phyloP scores from a whole-genome alignment of 352 stramenopile genomes.

The Phytophthora pseudosyringae region DNA sequence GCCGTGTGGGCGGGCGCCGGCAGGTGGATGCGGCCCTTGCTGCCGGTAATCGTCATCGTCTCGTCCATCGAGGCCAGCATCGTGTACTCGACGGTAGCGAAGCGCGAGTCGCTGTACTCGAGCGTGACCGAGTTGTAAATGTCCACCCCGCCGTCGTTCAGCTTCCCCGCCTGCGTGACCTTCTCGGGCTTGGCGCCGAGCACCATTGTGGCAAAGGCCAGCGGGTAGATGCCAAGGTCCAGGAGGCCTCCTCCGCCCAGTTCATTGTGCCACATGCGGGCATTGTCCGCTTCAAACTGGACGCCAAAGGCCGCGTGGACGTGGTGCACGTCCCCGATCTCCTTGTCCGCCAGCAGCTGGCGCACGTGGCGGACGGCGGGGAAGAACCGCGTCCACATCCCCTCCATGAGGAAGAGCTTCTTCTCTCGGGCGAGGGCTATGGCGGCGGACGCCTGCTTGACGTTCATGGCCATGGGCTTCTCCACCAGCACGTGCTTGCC shows the following conservation, averaged over 20 bases:
- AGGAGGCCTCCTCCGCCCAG: conserved; percentile 79
- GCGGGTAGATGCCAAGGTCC: conserved; percentile 81
- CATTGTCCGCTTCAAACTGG: conserved; percentile 48
- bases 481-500: conserved; percentile 94
- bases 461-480: conserved; percentile 93
- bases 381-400: conserved; percentile 90
- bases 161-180: conserved; percentile 37
- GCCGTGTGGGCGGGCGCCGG: conserved; percentile 64
- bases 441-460: conserved; percentile 72
- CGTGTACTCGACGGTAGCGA: conserved; percentile 73
- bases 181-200: conserved; percentile 57
- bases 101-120: conserved; percentile 58
- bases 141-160: conserved; percentile 50
- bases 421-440: conserved; percentile 68
- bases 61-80: conserved; percentile 68
- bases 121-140: conserved; percentile 71
- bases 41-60: conserved; percentile 77
- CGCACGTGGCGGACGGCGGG: conserved; percentile 67
- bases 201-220: conserved; percentile 72
- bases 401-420: conserved; percentile 84
- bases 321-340: conserved; percentile 74
- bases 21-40: conserved; percentile 72
- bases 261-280: conserved; percentile 69
- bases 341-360: conserved; percentile 53
- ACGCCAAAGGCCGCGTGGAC: conserved; percentile 80